Conservation (phyloP, 768 basidiomycete species). For the Termitomyces sp. region DNA sequence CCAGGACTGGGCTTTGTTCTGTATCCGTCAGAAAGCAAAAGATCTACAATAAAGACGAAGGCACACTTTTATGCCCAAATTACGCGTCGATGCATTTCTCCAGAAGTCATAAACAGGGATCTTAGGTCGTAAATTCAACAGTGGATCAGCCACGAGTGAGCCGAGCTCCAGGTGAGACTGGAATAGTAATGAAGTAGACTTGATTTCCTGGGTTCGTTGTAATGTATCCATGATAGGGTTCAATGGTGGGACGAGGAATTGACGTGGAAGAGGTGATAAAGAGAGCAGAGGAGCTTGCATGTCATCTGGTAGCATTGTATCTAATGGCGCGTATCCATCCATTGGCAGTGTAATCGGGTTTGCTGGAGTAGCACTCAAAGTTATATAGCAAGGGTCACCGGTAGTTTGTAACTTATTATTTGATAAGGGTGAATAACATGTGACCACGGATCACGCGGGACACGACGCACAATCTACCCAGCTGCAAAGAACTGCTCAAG, state of each 20-base stretch:
- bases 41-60: background rate
- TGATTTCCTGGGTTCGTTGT: conserved; percentile 22
- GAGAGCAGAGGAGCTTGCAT: conserved; percentile 21
- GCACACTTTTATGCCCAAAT: conserved; percentile 22
- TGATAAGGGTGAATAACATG: background rate
- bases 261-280: conserved; percentile 33
- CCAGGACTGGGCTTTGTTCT: conserved; percentile 63
- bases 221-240: conserved; percentile 71
- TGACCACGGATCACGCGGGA: background rate
- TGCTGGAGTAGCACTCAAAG: background rate
- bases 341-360: background rate
- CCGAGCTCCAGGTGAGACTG: conserved; percentile 29
- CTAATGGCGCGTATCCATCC: conserved; percentile 5
- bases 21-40: conserved; percentile 2
- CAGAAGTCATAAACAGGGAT: conserved; percentile 13
- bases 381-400: too few species aligned
- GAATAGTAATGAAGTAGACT: conserved; percentile 13
- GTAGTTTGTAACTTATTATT: too few species aligned
- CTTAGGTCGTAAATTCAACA: conserved; percentile 3
- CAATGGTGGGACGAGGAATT: conserved; percentile 64
- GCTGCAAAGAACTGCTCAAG: too few species aligned
- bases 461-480: too few species aligned
- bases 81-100: conserved; percentile 19
- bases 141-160: conserved; percentile 21
- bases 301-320: conserved; percentile 17